Evolutionary conservation across 352 stramenopile genomes (phyloP), one percentile per base, ranked within the genome.

Genomic region (Phytophthora nicotianae): DNA sequence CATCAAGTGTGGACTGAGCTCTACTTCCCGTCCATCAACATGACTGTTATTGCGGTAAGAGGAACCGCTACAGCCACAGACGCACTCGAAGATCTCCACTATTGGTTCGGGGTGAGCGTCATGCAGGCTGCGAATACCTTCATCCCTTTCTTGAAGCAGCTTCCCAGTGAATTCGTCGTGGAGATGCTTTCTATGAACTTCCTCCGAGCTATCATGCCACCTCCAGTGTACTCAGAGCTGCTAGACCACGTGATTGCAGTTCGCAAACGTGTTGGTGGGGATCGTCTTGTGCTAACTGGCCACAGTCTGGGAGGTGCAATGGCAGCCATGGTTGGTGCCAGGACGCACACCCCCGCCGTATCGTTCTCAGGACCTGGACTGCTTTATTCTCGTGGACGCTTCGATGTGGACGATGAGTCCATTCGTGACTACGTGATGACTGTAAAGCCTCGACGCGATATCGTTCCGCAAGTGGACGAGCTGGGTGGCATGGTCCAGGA

Each of bases 71-170:
- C 87, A 10, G 87, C 81, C 13, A 88, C 85, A 0, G 88, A 96
- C 45, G 88, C 84, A 20, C 83, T 96, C 27, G 86, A 96, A 46
- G 88, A 96, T 49, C 69, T 96, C 17, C 86, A 96, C 65, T 96
- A 79, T 57, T 94, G 88, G 86, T 94, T 96, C 43, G 88, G 86
- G 17, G 86, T 96, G 47, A 89, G 72, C 47, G 84, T 94, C 70
- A 96, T 96, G 88, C 86, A 95, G 58, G 81, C 81, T 5, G 84
- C 83, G 3, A 90, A 95, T 72, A 79, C 91, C 45, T 95, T 95
- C 50, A 66, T 96, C 20, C 86, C 83, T 43, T 94, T 96, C 65
- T 66, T 96, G 37, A 96, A 93, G 62, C 86, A 96, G 46, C 71
- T 95, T 17, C 88, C 88, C 10, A 79, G 58, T 20, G 35, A 70